Conservation (phyloP, 2,329 filamentous ascomycete species). For the Colletotrichum sp. region DNA sequence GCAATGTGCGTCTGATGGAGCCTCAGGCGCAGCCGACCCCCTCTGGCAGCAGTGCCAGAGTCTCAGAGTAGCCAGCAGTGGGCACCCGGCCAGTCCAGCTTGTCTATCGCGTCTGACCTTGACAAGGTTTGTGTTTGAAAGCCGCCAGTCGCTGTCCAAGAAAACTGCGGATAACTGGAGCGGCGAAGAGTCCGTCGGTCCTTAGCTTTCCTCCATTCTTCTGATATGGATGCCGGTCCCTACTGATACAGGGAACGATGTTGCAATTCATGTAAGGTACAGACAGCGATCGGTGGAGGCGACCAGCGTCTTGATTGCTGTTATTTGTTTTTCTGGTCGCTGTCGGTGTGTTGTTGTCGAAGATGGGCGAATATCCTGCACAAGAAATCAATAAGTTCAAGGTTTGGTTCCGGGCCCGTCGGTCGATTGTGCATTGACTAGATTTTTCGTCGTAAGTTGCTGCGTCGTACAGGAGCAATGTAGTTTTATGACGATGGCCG, state of each 20-base stretch:
- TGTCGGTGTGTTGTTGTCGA: not conserved
- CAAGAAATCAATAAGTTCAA: not conserved
- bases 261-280: conserved; percentile 17
- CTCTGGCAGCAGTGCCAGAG: not conserved
- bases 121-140: not conserved
- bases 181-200: conserved; percentile 5
- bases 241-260: not conserved
- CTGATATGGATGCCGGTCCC: not conserved
- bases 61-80: not conserved
- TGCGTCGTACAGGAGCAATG: not conserved
- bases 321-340: conserved; percentile 8
- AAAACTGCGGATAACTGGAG: not conserved
- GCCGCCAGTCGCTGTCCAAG: not conserved
- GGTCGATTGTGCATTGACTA: not conserved
- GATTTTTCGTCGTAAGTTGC: not conserved
- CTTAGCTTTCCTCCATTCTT: not conserved
- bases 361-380: not conserved
- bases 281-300: not conserved
- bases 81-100: not conserved
- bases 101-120: conserved; percentile 5
- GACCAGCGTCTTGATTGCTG: not conserved
- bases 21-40: not conserved
- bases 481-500: not conserved
- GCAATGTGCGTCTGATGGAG: not conserved
- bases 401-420: not conserved